phyloP scores from a whole-genome alignment of 2,329 filamentous ascomycete species.

The Penicillium sp. region DNA sequence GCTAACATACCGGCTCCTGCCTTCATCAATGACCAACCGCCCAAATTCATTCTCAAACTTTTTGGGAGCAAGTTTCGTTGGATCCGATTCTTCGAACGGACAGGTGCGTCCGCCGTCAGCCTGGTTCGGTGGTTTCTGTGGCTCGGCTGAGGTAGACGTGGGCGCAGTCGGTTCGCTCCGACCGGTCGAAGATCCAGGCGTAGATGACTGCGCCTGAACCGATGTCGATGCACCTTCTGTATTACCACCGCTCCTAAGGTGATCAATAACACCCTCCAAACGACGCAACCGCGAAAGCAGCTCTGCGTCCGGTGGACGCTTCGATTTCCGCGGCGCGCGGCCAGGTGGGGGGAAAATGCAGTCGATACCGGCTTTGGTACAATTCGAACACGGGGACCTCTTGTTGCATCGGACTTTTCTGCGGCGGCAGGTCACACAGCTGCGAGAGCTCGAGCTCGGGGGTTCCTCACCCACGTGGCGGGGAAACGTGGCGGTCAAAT shows the following conservation, averaged over 20 bases:
- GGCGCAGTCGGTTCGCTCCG: background rate
- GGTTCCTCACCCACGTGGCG: conserved; percentile 15
- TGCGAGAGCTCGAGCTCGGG: conserved; percentile 35
- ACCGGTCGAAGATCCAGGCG: conserved; percentile 9
- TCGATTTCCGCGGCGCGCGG: conserved; percentile 57
- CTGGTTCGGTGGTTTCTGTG: background rate
- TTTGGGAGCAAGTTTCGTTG: conserved; percentile 18
- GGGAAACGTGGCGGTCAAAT: conserved; percentile 16
- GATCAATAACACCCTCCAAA: conserved; percentile 61
- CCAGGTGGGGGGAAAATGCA: conserved; percentile 63
- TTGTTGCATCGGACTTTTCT: conserved; percentile 52
- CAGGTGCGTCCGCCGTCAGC: conserved; percentile 2
- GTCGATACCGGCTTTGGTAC: conserved; percentile 52
- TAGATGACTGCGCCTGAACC: conserved; percentile 8
- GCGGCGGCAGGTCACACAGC: conserved; percentile 48
- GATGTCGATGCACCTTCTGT: conserved; percentile 14
- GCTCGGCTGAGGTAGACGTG: background rate
- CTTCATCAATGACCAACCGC: conserved; percentile 58
- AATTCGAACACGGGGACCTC: conserved; percentile 49
- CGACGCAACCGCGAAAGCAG: conserved; percentile 56
- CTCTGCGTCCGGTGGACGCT: conserved; percentile 59
- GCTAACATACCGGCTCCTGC: conserved; percentile 60
- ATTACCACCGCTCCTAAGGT: conserved; percentile 49
- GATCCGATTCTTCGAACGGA: conserved; percentile 25
- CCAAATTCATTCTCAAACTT: conserved; percentile 48